Base-by-base conservation (phyloP, 495 filamentous ascomycete genomes). In the Chaetomium tenue region DNA sequence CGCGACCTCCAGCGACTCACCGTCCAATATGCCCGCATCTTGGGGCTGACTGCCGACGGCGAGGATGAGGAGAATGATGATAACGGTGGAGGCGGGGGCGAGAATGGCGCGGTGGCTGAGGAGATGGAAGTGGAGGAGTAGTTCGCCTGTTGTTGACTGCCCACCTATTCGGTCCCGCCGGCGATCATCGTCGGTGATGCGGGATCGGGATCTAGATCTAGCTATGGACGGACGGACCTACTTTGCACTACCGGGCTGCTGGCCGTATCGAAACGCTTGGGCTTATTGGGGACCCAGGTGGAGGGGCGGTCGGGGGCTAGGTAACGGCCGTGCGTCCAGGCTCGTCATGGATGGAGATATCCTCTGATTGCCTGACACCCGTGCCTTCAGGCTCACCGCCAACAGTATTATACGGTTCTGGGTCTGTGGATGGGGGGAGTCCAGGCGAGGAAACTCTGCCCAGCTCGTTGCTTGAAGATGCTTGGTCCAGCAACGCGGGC, bases 1-100 rank as follows among this genome's bases (percentile, higher is more conserved):
- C 88, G 93, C 26, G 93, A 97, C 69, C 81, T 97, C 30, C 93
- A 97, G 72, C 82, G 93, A 8, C 85, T 95, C 44, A 96, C 91
- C 37, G 89, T 95, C n/a, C 92, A 92, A 65, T 96, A 94, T 69
- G 91, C 91, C 22, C 85, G 88, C 54, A 75, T 93, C 20, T 72
- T 95, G 13, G 90, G 80, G 23, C 82, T 89, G 69, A 85, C 83
- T 0, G 83, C 87, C 75, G 83, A 77, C 69, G 82, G 78, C 74
- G 76, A 80, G 51, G 74, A 74, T 7, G 61, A 57, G 9, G 63
- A 50, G 25, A 57, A 53, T 20, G 50, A 16, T 23, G 53, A 48
- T 25, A 42, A 16, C 23, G 47, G 37, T 25, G 48, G 20, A 8
- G 57, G 3, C 2, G 53, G 22, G 37, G 56, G 22, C 23, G 39